Evolutionary conservation across 768 basidiomycete genomes (phyloP).

Genomic region (Trametes sanguinea): DNA sequence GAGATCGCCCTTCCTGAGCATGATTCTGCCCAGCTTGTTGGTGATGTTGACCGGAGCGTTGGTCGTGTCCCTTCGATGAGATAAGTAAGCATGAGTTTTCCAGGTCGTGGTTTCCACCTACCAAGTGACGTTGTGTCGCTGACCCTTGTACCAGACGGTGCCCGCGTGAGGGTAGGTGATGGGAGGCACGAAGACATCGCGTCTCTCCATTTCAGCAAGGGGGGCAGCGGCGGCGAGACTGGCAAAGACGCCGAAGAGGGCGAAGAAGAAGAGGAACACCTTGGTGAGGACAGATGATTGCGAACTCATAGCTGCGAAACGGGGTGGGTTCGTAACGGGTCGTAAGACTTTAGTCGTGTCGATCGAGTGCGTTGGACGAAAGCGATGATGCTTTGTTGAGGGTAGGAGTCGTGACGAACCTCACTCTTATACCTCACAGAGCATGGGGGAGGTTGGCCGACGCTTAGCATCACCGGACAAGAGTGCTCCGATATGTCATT

Average conservation of each 20-base stretch:
- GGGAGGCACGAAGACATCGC: slow-evolving; percentile 23
- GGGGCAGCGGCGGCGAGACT: slow-evolving; percentile 16
- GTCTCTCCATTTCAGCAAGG: slow-evolving; percentile 8
- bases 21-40: slow-evolving; percentile 29
- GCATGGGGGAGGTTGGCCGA: not conserved
- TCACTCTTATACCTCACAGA: not conserved
- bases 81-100: not conserved
- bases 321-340: not conserved
- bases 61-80: slow-evolving; percentile 31
- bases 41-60: slow-evolving; percentile 42
- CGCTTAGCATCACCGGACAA: not conserved
- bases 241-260: slow-evolving; percentile 12
- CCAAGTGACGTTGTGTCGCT: slow-evolving; percentile 29
- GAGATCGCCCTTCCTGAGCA: slow-evolving; percentile 27
- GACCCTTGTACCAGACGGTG: slow-evolving; percentile 25
- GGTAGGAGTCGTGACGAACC: not conserved
- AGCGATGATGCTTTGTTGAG: not conserved
- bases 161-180: slow-evolving; percentile 23
- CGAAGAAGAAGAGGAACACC: slow-evolving; percentile 6
- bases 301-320: slow-evolving; percentile 15
- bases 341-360: not conserved
- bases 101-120: not conserved
- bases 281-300: slow-evolving; percentile 2
- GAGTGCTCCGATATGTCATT: not conserved
- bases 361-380: not conserved